Evolutionary conservation across 2,329 filamentous ascomycete species (phyloP).

Genomic region (Microcyclosporella mali): DNA sequence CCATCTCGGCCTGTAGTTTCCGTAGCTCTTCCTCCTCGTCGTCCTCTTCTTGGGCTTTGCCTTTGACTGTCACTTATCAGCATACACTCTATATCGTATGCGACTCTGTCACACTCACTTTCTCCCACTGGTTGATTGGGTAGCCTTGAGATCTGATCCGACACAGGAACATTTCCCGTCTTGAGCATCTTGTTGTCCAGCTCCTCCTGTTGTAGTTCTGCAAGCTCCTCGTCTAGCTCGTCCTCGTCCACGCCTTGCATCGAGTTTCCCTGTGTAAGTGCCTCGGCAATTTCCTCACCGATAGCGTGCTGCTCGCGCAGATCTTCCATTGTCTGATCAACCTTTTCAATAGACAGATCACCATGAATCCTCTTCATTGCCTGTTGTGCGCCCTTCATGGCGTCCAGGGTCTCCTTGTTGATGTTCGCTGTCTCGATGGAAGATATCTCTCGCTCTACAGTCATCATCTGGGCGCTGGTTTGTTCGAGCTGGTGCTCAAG

Average conservation of each 20-base stretch:
- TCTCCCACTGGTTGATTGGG: slow-evolving; percentile 69
- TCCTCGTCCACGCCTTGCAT: slow-evolving; percentile 72
- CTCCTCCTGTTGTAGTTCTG: slow-evolving; percentile 80
- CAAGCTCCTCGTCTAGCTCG: slow-evolving; percentile 80
- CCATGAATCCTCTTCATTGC: slow-evolving; percentile 94
- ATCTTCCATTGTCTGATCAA: slow-evolving; percentile 91
- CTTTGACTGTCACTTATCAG: slow-evolving; percentile 34
- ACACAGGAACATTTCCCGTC: slow-evolving; percentile 76
- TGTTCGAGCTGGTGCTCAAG: slow-evolving; percentile 89
- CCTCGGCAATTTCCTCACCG: slow-evolving; percentile 84
- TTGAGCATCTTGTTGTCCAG: slow-evolving; percentile 91
- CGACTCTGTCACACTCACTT: slow-evolving; percentile 51
- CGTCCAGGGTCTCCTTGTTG: slow-evolving; percentile 90
- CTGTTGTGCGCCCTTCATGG: slow-evolving; percentile 83
- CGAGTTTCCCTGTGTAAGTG: slow-evolving; percentile 66
- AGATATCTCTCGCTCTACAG: slow-evolving; percentile 91
- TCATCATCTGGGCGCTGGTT: slow-evolving; percentile 81
- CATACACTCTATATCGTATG: slow-evolving; percentile 40
- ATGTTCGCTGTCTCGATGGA: slow-evolving; percentile 97
- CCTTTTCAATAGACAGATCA: slow-evolving; percentile 85
- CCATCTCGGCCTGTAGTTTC: slow-evolving; percentile 95
- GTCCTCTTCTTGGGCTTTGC: slow-evolving; percentile 55
- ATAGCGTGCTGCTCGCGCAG: slow-evolving; percentile 87
- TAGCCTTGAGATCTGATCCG: slow-evolving; percentile 69
- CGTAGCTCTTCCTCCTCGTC: slow-evolving; percentile 93